Percentiles rank a stretch among this genome's conserved stretches.
These are phyloP conservation scores for Coemansia sp. DNA, from an alignment of 192 early-diverging fungal species.

Conservation along the genomic window DNA sequence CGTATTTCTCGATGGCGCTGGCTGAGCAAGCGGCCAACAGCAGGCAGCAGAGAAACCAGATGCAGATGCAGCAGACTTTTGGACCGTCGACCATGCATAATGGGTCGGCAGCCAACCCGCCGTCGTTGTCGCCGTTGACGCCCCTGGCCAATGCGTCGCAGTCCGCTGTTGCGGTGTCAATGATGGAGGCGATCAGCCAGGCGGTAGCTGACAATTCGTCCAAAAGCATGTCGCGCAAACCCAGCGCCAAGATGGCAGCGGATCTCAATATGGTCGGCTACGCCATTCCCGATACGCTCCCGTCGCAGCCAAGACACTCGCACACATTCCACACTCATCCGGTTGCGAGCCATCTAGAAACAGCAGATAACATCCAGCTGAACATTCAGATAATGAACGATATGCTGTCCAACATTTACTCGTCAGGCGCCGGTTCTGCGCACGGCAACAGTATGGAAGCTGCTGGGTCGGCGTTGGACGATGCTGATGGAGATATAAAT, in stretches of 20 bases:
- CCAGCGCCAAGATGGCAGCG: not conserved
- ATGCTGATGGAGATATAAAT: not conserved
- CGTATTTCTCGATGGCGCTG: conserved; percentile 42
- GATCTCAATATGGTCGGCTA: not conserved
- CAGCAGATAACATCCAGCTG: conserved; percentile 19
- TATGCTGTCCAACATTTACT: conserved; percentile 27
- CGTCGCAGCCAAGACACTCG: not conserved
- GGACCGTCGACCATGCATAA: not conserved
- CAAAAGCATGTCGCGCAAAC: not conserved
- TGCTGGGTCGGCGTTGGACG: not conserved
- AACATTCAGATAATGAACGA: conserved; percentile 47
- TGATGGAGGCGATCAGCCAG: conserved; percentile 24
- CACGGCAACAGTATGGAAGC: not conserved
- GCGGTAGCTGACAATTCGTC: conserved; percentile 4
- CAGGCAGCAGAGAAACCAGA: not conserved
- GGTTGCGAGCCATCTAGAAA: not conserved
- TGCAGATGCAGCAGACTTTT: conserved; percentile 8
- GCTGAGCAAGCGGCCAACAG: not conserved
- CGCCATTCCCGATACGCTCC: not conserved
- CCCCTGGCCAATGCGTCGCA: not conserved
- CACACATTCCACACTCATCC: not conserved
- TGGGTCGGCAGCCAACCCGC: not conserved
- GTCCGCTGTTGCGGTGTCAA: conserved; percentile 10
- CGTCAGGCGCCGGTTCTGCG: not conserved
- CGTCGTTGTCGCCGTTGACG: not conserved